Evolutionary conservation across 2,329 filamentous ascomycete genomes (phyloP).

Genomic region (Talaromyces pinophilus): DNA sequence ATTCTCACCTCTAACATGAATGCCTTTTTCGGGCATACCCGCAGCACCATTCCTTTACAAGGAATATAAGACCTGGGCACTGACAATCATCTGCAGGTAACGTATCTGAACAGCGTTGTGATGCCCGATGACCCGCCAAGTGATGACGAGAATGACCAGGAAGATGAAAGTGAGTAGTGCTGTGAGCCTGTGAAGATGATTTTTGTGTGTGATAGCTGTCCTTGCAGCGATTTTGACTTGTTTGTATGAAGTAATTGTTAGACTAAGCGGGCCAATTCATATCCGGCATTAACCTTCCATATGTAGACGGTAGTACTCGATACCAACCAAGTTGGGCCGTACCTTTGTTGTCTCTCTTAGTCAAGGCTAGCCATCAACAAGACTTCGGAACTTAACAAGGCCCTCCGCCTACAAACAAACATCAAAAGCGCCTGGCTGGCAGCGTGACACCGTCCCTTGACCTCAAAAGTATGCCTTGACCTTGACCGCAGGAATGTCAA

Average conservation of each 20-base stretch:
- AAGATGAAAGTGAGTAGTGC: constrained; percentile 3
- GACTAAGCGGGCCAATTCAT: neutral
- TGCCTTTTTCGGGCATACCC: constrained; percentile 15
- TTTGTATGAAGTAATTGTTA: constrained; percentile 1
- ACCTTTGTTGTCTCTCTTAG: neutral
- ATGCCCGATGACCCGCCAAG: constrained; percentile 61
- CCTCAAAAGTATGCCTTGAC: neutral
- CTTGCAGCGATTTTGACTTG: constrained; percentile 3
- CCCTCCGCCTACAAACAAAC: neutral
- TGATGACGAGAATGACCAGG: constrained; percentile 10
- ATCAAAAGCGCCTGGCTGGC: neutral
- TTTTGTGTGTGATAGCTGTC: neutral
- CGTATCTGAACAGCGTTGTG: constrained; percentile 70
- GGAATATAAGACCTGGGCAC: constrained; percentile 17
- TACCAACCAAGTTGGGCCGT: constrained; percentile 1
- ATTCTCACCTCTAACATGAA: constrained; percentile 6
- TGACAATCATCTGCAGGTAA: constrained; percentile 53
- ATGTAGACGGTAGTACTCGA: neutral
- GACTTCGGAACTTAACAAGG: neutral
- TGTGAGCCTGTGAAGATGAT: neutral
- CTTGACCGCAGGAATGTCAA: neutral
- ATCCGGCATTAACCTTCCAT: neutral
- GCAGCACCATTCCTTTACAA: constrained; percentile 19
- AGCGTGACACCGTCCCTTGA: constrained; percentile 5
- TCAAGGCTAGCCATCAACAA: neutral